Percentiles rank a stretch among this genome's conserved stretches.
Evolutionary conservation across 108 stramenopile species (phyloP).

Genomic region (Pseudonitzschia pungens): DNA sequence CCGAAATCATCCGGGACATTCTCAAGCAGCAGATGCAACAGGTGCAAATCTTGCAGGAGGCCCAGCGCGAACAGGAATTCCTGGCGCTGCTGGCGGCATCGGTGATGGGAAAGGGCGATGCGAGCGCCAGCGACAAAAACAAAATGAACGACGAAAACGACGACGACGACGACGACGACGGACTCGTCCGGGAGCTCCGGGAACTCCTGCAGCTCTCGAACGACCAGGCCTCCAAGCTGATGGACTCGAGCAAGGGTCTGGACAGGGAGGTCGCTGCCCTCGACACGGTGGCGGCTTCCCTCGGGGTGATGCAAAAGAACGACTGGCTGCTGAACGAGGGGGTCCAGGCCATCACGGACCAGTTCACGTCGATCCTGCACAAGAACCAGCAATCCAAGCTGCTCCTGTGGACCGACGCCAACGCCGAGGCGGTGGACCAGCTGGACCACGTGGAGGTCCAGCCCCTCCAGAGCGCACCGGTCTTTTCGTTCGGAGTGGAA

Average conservation of each 20-base stretch:
- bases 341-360: conserved; percentile 63
- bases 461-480: conserved; percentile 47
- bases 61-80: conserved; percentile 70
- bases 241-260: conserved; percentile 42
- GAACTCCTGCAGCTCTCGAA: conserved; percentile 58
- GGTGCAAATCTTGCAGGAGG: conserved; percentile 62
- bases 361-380: conserved; percentile 80
- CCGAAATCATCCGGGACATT: conserved; percentile 64
- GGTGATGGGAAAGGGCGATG: neutral
- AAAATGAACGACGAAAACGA: neutral
- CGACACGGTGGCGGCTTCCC: conserved; percentile 54
- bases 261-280: conserved; percentile 69
- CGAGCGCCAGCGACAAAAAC: neutral
- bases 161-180: conserved; percentile 48
- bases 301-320: conserved; percentile 69
- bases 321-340: conserved; percentile 81
- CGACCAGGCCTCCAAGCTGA: conserved; percentile 50
- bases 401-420: conserved; percentile 83
- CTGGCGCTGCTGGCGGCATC: conserved; percentile 32
- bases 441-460: conserved; percentile 73
- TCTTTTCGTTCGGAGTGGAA: conserved; percentile 83
- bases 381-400: conserved; percentile 85
- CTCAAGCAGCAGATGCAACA: conserved; percentile 78
- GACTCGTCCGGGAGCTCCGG: conserved; percentile 57
- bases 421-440: conserved; percentile 83